Base-by-base conservation (phyloP, 2,329 filamentous ascomycete genomes). In the Cercospora nicotianae region DNA sequence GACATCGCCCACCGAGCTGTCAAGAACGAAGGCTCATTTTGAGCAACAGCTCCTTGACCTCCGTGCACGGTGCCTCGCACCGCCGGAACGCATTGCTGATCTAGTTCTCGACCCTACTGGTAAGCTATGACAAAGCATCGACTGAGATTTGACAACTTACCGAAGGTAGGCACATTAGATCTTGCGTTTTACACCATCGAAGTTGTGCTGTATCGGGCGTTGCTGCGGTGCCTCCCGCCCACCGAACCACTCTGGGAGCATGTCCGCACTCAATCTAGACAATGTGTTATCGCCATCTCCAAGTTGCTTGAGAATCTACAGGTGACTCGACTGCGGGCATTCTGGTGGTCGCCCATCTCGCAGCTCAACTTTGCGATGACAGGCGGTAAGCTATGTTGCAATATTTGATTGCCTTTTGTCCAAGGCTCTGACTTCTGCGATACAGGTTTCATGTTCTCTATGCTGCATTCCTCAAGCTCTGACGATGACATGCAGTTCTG, bases 341-440 rank as follows among this genome's bases (percentile, higher is more conserved):
- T 73, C 58, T 73, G 72, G 72, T 73, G 72, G 72, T 71, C 69
- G 13, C 72, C 70, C 1, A 68, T 72, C 12, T 70, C 64, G 51
- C 67, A 68, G 7, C 66, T 71, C 57, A 73, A 73, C 48, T 72
- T 72, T 36, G 68, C 58, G 9, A 36, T 66, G 5, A 30, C 55
- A 4, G 64, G 48, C 10, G 64, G 63, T 59, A 55, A n/a, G 63
- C 12, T 12, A 45, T 13, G 18, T 3, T 51, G 18, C 18, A 12
- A 4, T 16, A 23, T 20, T 5, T 20, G 5, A 13, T 12, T 12
- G 10, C 2, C 4, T 20, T 7, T 23, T 10, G 7, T 51, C 5
- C 5, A 13, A 4, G 53, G 7, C 53, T 28, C 33, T 59, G 12
- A 65, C 13, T 2, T 59, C 51, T 33, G 63, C 68, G 12, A 67